Percentiles rank a stretch among this genome's conserved stretches.
Evolutionary conservation across 768 basidiomycete species (phyloP).

Genomic region (Lentinula aciculospora): DNA sequence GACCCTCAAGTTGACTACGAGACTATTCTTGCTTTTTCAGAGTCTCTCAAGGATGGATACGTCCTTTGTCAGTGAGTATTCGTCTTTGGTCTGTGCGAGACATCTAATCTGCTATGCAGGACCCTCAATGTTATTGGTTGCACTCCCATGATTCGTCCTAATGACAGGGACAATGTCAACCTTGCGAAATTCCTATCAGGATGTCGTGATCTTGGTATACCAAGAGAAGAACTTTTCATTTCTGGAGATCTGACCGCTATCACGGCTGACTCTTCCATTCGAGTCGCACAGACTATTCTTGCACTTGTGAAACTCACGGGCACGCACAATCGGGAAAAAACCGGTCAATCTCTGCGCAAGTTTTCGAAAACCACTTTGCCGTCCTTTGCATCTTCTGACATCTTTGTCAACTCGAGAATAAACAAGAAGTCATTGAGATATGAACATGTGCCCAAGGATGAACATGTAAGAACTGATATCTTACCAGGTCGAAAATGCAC

Average conservation of each 20-base stretch:
- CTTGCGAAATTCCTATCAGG: conserved; percentile 48
- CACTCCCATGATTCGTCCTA: conserved; percentile 35
- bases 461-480: not conserved
- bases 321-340: not conserved
- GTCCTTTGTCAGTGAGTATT: conserved; percentile 66
- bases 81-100: not conserved
- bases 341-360: not conserved
- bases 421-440: not conserved
- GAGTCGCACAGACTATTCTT: conserved; percentile 48
- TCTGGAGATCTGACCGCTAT: conserved; percentile 43
- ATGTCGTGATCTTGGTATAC: conserved; percentile 35
- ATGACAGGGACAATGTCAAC: conserved; percentile 49
- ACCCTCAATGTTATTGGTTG: conserved; percentile 42
- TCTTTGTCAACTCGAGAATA: not conserved
- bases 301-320: conserved; percentile 42
- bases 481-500: not conserved
- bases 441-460: not conserved
- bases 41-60: conserved; percentile 56
- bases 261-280: conserved; percentile 37
- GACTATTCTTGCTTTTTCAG: conserved; percentile 32
- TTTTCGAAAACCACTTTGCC: conserved; percentile 5
- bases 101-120: not conserved
- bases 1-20: conserved; percentile 9
- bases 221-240: conserved; percentile 38
- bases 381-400: not conserved